phyloP scores from a whole-genome alignment of 768 basidiomycete species.

The Mycena capillaripes region DNA sequence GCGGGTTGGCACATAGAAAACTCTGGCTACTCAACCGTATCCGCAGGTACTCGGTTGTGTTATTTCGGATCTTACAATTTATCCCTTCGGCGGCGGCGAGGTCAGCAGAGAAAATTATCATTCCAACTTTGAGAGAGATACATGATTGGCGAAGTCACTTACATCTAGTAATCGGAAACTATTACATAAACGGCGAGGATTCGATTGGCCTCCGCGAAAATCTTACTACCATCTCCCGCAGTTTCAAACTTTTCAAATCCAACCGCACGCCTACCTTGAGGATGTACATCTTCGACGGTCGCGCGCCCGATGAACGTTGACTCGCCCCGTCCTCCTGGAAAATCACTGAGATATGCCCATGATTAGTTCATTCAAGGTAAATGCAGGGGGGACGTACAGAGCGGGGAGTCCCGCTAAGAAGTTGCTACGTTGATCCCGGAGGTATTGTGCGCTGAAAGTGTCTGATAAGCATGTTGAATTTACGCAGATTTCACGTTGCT shows the following conservation, averaged over 20 bases:
- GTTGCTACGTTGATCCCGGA: slow-evolving; percentile 62
- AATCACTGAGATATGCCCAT: slow-evolving; percentile 52
- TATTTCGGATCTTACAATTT: too few species aligned
- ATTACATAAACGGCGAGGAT: slow-evolving; percentile 25
- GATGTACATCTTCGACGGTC: slow-evolving; percentile 45
- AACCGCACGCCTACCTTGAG: slow-evolving; percentile 54
- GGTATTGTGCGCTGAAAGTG: slow-evolving; percentile 57
- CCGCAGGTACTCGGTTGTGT: too few species aligned
- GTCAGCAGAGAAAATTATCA: too few species aligned
- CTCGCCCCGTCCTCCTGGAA: slow-evolving; percentile 67
- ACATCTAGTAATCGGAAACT: not conserved
- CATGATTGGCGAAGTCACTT: too few species aligned
- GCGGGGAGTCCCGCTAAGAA: slow-evolving; percentile 64
- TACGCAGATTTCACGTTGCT: slow-evolving; percentile 21
- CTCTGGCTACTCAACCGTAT: too few species aligned
- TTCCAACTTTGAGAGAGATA: too few species aligned
- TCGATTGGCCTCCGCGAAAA: slow-evolving; percentile 13
- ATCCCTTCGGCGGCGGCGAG: too few species aligned
- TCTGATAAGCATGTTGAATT: not conserved
- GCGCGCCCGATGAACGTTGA: slow-evolving; percentile 57
- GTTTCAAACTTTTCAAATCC: slow-evolving; percentile 57
- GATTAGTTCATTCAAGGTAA: not conserved
- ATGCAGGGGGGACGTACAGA: slow-evolving; percentile 52
- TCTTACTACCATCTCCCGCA: slow-evolving; percentile 23
- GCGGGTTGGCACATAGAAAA: too few species aligned